Percentiles rank a stretch among this genome's conserved stretches.
Evolutionary conservation across 2,329 filamentous ascomycete genomes (phyloP).

Genomic region (Daldinia sp.): DNA sequence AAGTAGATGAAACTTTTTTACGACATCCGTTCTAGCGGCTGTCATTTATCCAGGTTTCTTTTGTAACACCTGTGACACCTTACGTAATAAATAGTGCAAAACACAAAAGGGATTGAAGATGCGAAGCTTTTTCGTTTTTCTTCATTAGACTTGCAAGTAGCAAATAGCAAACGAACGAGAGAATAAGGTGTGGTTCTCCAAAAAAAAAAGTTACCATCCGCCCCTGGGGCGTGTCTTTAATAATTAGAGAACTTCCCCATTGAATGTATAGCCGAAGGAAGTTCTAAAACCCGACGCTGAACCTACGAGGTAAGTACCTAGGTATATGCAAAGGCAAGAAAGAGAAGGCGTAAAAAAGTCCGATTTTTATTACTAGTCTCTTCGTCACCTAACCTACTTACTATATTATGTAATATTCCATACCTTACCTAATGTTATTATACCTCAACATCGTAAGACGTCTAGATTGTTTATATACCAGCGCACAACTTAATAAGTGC

Average conservation of each 20-base stretch:
- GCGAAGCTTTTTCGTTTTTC: constrained; percentile 17
- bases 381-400: constrained; percentile 13
- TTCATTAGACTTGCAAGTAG: constrained; percentile 22
- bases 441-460: constrained; percentile 9
- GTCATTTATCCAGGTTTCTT: constrained; percentile 31
- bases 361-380: constrained; percentile 30
- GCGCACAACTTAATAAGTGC: constrained; percentile 11
- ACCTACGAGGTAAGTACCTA: neutral
- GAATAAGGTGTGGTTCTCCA: constrained; percentile 17
- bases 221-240: constrained; percentile 10
- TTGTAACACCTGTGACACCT: constrained; percentile 14
- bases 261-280: constrained; percentile 27
- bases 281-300: constrained; percentile 29
- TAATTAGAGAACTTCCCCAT: constrained; percentile 16
- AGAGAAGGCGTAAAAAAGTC: constrained; percentile 28
- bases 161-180: constrained; percentile 2
- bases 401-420: constrained; percentile 5
- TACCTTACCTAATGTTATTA: constrained; percentile 18
- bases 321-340: constrained; percentile 21
- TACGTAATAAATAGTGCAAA: constrained; percentile 30
- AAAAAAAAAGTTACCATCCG: constrained; percentile 16
- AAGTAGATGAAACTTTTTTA: constrained; percentile 17
- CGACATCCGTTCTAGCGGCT: constrained; percentile 17
- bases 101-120: constrained; percentile 19
- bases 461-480: neutral